Evolutionary conservation across 306 rosid genomes (phyloP).

Genomic region (Acacia crassicarpa): DNA sequence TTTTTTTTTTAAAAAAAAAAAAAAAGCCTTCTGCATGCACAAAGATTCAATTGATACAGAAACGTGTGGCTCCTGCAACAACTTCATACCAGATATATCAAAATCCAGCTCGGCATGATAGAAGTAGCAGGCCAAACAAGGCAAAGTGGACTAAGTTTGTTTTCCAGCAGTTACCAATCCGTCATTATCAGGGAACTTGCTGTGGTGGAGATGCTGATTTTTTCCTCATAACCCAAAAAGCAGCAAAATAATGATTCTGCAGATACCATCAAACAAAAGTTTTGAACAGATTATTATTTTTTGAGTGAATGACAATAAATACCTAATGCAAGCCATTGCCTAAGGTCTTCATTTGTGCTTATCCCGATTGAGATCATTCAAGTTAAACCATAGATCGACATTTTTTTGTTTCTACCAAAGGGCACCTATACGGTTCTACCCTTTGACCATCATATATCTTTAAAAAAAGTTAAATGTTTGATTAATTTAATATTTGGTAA

Average conservation of each 20-base stretch:
- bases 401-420: background rate
- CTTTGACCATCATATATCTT: background rate
- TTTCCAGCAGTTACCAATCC: background rate
- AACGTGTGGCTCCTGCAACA: background rate
- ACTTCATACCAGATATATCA: slow-evolving; percentile 1
- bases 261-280: slow-evolving; percentile 24
- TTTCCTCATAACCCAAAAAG: slow-evolving; percentile 93
- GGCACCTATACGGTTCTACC: background rate
- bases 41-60: background rate
- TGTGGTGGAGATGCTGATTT: slow-evolving; percentile 29
- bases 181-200: slow-evolving; percentile 27
- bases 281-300: background rate
- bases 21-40: background rate
- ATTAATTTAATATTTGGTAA: background rate
- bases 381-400: background rate
- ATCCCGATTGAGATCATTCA: background rate
- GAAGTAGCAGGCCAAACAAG: background rate
- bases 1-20: too few relatives aligned
- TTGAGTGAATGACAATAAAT: background rate
- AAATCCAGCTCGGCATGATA: background rate
- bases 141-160: background rate
- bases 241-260: slow-evolving; percentile 88
- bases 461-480: too few relatives aligned
- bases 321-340: background rate
- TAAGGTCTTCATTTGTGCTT: background rate